Evolutionary conservation across 768 basidiomycete genomes (phyloP), one percentile per base, ranked within the genome.

Genomic region (Lentinus brumalis): DNA sequence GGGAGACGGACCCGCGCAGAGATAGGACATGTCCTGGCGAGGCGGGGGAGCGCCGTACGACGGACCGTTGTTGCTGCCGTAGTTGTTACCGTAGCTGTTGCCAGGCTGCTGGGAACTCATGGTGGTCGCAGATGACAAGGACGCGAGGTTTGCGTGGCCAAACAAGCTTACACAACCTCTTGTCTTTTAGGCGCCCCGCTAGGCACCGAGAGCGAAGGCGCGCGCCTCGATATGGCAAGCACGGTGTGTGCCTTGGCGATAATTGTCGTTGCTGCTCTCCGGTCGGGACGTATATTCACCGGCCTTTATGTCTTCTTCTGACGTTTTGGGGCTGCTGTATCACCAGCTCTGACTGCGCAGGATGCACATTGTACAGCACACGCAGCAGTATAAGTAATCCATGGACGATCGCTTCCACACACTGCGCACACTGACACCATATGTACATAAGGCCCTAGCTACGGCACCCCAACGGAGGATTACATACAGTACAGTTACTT

Each of bases 11-110:
- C 92, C 92, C 68, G 92, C 92, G 69, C 92, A 94, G 40, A 91
- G 81, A 66, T 94, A 94, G 72, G 93, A 90, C 88, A 92, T 91
- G 0, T 88, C 88, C 55, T 79, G 79, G 59, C 78, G 21, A 26
- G 21, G 78, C 1, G 76, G 78, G 16, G 61, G 73, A 60, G 74
- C 70, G 44, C 73, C 53, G 50, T 51, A 52, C 6, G 31, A 26
- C n/a, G n/a, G 45, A 5, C n/a, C 15, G 10, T 14, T 21, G 45
- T 46, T 46, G 45, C n/a, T 46, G 45, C 44, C 57, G 76, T 67
- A 66, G 68, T 67, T 66, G 56, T 50, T 57, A 31, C 61, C 57
- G 62, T 63, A 59, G 66, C 60, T 66, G 50, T 70, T 59, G 16
- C 67, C 69, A 54, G 68, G 21, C 21, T 26, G 73, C 58, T 76